These are phyloP conservation scores for Zelonia costaricensis DNA, from an alignment of 208 protist genomes.

Conservation along the genomic window DNA sequence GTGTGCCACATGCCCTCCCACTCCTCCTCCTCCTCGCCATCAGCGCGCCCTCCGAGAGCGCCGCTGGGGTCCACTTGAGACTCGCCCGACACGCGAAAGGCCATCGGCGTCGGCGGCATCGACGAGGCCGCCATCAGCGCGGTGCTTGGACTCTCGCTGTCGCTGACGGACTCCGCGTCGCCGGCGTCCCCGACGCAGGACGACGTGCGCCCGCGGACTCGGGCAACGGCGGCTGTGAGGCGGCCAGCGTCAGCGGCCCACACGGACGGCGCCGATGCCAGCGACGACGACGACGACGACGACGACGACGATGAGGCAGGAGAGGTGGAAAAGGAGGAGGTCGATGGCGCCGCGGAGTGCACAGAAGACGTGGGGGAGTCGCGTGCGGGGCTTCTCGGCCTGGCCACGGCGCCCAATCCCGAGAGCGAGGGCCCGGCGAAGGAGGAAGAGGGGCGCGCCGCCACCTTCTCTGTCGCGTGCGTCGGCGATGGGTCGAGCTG, in stretches of 20 bases:
- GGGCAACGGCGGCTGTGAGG: background rate
- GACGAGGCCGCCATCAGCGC: background rate
- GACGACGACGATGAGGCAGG: background rate
- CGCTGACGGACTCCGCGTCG: background rate
- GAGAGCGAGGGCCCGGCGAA: too few species aligned
- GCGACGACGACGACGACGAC: background rate
- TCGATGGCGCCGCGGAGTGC: background rate
- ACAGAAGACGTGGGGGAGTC: background rate
- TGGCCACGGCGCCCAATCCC: too few species aligned
- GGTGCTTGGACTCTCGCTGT: background rate
- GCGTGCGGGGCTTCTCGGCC: too few species aligned
- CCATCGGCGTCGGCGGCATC: constrained; percentile 9
- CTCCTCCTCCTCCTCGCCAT: background rate
- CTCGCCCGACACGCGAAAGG: constrained; percentile 2
- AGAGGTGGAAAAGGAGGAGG: background rate
- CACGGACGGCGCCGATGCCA: background rate
- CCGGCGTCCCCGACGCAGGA: too few species aligned
- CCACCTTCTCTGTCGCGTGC: too few species aligned
- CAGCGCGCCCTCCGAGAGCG: background rate
- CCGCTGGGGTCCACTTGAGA: background rate
- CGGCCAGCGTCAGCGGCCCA: background rate
- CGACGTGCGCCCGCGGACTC: background rate
- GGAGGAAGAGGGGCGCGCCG: too few species aligned
- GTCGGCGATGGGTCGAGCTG: too few species aligned
- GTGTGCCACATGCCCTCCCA: background rate